Conservation (phyloP, 2,329 filamentous ascomycete species). For the Xylaria sp. region DNA sequence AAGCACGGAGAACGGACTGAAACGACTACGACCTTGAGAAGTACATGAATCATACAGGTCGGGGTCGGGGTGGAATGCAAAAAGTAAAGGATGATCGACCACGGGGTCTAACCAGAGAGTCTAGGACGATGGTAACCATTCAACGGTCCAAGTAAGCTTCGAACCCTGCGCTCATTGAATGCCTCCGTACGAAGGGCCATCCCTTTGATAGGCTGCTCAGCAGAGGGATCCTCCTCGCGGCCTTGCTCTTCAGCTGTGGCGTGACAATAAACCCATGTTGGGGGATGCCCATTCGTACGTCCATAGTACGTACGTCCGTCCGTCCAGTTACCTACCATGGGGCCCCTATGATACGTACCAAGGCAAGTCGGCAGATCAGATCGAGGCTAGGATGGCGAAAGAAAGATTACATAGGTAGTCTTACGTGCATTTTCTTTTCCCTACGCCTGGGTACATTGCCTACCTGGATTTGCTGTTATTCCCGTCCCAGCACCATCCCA, state of each 20-base stretch:
- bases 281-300: not conserved
- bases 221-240: slow-evolving; percentile 3
- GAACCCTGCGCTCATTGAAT: slow-evolving; percentile 1
- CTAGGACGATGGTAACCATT: slow-evolving; percentile 11
- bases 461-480: too few species aligned
- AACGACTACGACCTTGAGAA: slow-evolving; percentile 10
- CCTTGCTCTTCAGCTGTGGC: slow-evolving; percentile 15
- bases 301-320: not conserved
- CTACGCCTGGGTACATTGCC: not conserved
- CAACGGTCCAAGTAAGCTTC: slow-evolving; percentile 10
- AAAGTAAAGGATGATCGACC: slow-evolving; percentile 1
- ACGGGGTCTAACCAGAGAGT: slow-evolving; percentile 3
- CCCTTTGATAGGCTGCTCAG: not conserved
- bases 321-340: not conserved
- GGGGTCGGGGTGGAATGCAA: not conserved
- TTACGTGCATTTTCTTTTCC: not conserved
- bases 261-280: slow-evolving; percentile 1
- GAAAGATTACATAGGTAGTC: not conserved
- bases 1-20: slow-evolving; percentile 2
- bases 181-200: not conserved
- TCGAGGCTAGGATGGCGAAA: not conserved
- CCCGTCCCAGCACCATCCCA: too few species aligned
- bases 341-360: not conserved
- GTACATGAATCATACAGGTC: too few species aligned
- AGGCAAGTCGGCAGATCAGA: slow-evolving; percentile 1